Conservation (phyloP, 306 rosid genomes). For the Quercus robur region DNA sequence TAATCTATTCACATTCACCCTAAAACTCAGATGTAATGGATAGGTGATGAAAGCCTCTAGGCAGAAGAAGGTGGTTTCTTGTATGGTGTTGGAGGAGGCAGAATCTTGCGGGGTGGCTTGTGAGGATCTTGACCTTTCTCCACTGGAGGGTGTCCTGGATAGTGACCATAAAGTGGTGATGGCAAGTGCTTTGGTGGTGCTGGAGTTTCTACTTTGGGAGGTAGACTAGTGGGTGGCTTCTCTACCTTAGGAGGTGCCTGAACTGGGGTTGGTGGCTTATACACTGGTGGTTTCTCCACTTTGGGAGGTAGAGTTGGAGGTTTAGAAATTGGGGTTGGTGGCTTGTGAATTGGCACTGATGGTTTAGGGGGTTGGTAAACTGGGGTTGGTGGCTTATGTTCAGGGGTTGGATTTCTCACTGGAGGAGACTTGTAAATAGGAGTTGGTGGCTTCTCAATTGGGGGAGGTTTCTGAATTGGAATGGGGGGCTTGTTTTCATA, state of each 20-base stretch:
- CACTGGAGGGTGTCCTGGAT: too few relatives aligned
- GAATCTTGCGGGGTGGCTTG: not conserved
- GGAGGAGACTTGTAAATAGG: not conserved
- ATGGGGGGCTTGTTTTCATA: not conserved
- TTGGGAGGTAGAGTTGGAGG: not conserved
- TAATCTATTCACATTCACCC: too few relatives aligned
- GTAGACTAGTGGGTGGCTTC: too few relatives aligned
- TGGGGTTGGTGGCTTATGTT: slow-evolving; percentile 6
- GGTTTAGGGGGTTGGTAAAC: not conserved
- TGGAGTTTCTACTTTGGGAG: too few relatives aligned
- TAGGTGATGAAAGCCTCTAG: not conserved
- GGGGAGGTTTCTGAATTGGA: not conserved
- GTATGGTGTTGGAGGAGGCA: slow-evolving; percentile 1
- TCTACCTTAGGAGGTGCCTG: too few relatives aligned
- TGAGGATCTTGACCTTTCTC: not conserved
- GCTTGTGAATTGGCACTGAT: not conserved
- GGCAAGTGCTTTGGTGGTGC: too few relatives aligned
- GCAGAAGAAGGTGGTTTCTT: not conserved
- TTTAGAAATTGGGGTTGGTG: not conserved
- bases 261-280: not conserved
- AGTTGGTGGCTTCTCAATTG: not conserved
- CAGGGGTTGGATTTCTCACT: slow-evolving; percentile 2
- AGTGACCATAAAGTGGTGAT: too few relatives aligned
- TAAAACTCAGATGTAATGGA: not conserved
- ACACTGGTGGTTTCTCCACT: not conserved